A percentile compares a stretch with the other conserved stretches of the same genome.
These are phyloP conservation scores for Primulina tabacum DNA, from an alignment of 257 asterid genomes.

Conservation along the genomic window DNA sequence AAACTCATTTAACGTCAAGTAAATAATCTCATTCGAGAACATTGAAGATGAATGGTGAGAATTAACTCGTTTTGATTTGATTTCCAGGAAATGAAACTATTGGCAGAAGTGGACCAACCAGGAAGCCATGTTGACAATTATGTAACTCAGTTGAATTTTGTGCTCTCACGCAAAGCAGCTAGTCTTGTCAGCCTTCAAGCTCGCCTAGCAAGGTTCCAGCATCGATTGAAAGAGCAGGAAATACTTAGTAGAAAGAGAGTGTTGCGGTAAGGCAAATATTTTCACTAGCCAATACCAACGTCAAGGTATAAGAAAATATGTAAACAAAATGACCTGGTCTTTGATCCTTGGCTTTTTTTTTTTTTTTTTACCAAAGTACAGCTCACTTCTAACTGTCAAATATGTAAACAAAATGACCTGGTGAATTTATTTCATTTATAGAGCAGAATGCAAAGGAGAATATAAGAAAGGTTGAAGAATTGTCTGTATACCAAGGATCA, in stretches of 20 bases:
- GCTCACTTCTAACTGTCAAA: background rate
- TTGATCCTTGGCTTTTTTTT: background rate
- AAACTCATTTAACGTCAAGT: background rate
- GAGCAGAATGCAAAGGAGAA: background rate
- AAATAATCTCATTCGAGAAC: background rate
- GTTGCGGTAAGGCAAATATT: constrained; percentile 40
- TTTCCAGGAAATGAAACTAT: constrained; percentile 89
- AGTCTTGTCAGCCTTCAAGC: constrained; percentile 95
- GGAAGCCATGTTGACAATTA: constrained; percentile 91
- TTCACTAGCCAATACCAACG: background rate
- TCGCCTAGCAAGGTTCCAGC: constrained; percentile 96
- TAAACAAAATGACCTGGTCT: too few relatives aligned
- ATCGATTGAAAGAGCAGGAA: constrained; percentile 92
- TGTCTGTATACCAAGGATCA: background rate
- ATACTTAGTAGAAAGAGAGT: constrained; percentile 85
- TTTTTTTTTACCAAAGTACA: background rate
- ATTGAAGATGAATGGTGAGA: background rate
- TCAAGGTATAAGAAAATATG: too few relatives aligned
- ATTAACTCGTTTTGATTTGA: constrained; percentile 16
- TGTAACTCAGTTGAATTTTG: constrained; percentile 76
- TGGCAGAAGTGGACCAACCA: constrained; percentile 94
- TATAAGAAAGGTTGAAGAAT: background rate
- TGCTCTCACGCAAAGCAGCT: constrained; percentile 92
- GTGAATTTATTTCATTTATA: background rate
- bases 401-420: background rate